phyloP scores from a whole-genome alignment of 208 protist genomes.

The Crithidia brevicula region DNA sequence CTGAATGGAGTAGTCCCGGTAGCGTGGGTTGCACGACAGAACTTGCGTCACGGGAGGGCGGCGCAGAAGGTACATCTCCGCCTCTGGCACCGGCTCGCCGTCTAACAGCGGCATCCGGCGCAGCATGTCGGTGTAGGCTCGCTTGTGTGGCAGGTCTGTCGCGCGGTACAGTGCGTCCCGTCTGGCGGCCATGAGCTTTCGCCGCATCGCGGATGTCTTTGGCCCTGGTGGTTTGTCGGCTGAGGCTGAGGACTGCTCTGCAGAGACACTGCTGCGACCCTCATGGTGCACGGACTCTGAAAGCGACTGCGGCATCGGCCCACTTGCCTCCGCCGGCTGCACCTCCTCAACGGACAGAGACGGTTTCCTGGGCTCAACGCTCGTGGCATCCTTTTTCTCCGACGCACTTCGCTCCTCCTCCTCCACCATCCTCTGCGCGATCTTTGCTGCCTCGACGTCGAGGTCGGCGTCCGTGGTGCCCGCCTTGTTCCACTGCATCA shows the following conservation, averaged over 20 bases:
- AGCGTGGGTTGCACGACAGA: conserved; percentile 85
- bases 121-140: conserved; percentile 49
- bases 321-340: no score
- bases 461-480: conserved; percentile 14
- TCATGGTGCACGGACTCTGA: no score
- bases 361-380: no score
- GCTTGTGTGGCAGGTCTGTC: conserved; percentile 56
- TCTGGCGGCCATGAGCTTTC: conserved; percentile 49
- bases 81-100: conserved; percentile 76
- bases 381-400: neutral
- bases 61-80: conserved; percentile 51
- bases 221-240: neutral
- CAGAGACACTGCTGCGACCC: neutral
- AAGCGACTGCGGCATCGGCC: no score
- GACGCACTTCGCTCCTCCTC: conserved; percentile 9
- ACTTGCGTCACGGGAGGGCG: conserved; percentile 75
- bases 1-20: conserved; percentile 87
- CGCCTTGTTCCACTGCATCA: conserved; percentile 35
- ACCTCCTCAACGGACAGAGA: no score
- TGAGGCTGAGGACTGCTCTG: neutral
- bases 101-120: conserved; percentile 51
- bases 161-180: conserved; percentile 39
- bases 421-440: conserved; percentile 6
- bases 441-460: conserved; percentile 15
- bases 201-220: conserved; percentile 48